Base-by-base conservation (phyloP, 2,329 filamentous ascomycete species). In the Emericellopsis cladophorae region DNA sequence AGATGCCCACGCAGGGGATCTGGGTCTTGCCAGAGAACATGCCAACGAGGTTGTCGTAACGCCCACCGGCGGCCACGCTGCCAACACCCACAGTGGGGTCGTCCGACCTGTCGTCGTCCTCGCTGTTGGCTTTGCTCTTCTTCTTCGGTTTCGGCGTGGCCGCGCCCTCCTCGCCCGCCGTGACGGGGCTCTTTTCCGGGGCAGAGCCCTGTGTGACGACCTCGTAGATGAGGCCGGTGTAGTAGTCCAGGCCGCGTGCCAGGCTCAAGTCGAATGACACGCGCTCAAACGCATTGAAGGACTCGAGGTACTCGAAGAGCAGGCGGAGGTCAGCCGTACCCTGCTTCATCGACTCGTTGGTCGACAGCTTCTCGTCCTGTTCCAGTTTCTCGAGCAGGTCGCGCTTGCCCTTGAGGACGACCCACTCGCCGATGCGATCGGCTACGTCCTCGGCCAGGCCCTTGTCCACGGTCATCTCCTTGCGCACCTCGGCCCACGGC, bases 391-490 rank as follows among this genome's bases (percentile, higher is more conserved):
- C 69, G 15, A 95, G 69, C 39, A 95, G 70, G 44, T 92, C 84
- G 44, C 74, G 72, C 39, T 79, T 74, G 41, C 86, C 86, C 64
- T 83, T 92, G 48, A 73, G 72, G 44, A 81, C 71, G n/a, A 90
- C 86, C 59, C 82, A 95, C 54, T 80, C 76, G 51, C 88, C 87
- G 52, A 95, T 94, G 54, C 78, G 82, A 64, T 95, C 88, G 37
- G 90, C 90, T 24, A 90, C 76, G 12, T 76, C 79, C 21, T 69
- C 67, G 34, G 78, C 74, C 2, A 96, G 70, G 0, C 87, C 88
- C 67, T 95, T 95, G 49, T 90, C 84, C 49, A 90, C 84, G 0
- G 84, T 81, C 89, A 95, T 95, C 60, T 95, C 89, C 60, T 83
- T 84, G 59, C 81, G 79, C 40, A 95, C 90, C 48, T 94, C 88